Evolutionary conservation across 352 stramenopile species (phyloP), one percentile per base, ranked within the genome.

Genomic region (Globisporangium orthogonon): DNA sequence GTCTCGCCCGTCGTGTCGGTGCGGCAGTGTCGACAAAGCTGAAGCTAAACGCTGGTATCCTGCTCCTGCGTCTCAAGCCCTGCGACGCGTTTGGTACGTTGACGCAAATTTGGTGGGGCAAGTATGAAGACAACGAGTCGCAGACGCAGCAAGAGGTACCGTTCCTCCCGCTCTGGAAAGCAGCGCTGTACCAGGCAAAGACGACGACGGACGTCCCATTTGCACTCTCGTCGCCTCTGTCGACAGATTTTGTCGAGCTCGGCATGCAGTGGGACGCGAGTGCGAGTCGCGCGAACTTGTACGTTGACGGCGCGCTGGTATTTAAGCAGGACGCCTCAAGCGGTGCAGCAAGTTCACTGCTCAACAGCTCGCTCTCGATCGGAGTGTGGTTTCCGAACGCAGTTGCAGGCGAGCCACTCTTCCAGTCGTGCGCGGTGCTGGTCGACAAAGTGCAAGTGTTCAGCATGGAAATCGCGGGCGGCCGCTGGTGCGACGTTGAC

Each of bases 341-440:
- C 2, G 30, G 60, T 3, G n/a, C 28, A 13, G 39, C 52, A 18
- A 4, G 41, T 3, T 58, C 41, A 18, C 37, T 41, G 0, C 0
- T 39, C 0, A 58, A 9, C 18, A 68, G 53, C 54, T 41, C 67
- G 0, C 52, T 90, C 7, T 80, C 76, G 0, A 61, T 88, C 7
- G 76, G 79, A 30, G 73, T 88, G 3, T 90, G 77, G 77, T 85
- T 90, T 52, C 80, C 80, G 1, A 88, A 90, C 46, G 74, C 77
- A 7, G 66, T 77, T 7, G 77, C 80, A 7, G 80, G 80, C 0
- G 63, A 83, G 29, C 80, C 80, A 2, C 56, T 74, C 7, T 90
- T 90, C 46, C 58, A 60, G 1, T 73, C 72, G 0, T 90, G 80
- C 39, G 49, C 65, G 6, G 74, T 80, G 1, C 61, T 76, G 1